A percentile compares a stretch with the other conserved stretches of the same genome.
Evolutionary conservation across 1,284 basidiomycete species (phyloP).

Genomic region (Waitea zeae): DNA sequence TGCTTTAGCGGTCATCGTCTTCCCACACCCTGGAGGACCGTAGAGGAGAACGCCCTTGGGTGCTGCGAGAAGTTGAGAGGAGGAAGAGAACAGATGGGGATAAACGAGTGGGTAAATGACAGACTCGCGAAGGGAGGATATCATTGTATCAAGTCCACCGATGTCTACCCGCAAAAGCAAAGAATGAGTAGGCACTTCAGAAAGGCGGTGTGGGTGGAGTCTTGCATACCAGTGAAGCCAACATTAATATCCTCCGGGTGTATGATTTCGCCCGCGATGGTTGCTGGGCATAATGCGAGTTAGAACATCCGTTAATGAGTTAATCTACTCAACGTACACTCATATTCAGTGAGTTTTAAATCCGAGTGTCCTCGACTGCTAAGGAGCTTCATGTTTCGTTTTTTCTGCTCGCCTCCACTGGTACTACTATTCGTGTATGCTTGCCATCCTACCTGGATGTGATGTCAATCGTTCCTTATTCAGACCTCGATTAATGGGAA

Average conservation of each 20-base stretch:
- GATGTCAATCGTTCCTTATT: too few species aligned
- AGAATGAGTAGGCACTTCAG: slow-evolving; percentile 2
- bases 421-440: too few species aligned
- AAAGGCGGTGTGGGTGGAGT: background rate
- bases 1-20: slow-evolving; percentile 92
- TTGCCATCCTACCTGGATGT: too few species aligned
- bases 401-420: too few species aligned
- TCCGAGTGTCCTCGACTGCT: slow-evolving; percentile 59
- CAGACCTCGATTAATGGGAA: too few species aligned
- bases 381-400: too few species aligned
- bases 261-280: slow-evolving; percentile 72
- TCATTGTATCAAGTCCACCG: slow-evolving; percentile 91
- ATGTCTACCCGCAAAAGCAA: slow-evolving; percentile 42
- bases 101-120: slow-evolving; percentile 94
- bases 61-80: slow-evolving; percentile 51
- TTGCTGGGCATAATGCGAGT: slow-evolving; percentile 24
- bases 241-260: slow-evolving; percentile 74
- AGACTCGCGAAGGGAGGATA: slow-evolving; percentile 83
- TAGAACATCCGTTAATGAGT: slow-evolving; percentile 1
- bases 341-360: slow-evolving; percentile 64
- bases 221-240: slow-evolving; percentile 49
- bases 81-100: slow-evolving; percentile 73
- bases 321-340: slow-evolving; percentile 30
- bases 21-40: slow-evolving; percentile 87
- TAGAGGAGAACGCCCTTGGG: slow-evolving; percentile 76